Conservation (phyloP, 208 protist species). For the Herpetomonas samuelpessoai region DNA sequence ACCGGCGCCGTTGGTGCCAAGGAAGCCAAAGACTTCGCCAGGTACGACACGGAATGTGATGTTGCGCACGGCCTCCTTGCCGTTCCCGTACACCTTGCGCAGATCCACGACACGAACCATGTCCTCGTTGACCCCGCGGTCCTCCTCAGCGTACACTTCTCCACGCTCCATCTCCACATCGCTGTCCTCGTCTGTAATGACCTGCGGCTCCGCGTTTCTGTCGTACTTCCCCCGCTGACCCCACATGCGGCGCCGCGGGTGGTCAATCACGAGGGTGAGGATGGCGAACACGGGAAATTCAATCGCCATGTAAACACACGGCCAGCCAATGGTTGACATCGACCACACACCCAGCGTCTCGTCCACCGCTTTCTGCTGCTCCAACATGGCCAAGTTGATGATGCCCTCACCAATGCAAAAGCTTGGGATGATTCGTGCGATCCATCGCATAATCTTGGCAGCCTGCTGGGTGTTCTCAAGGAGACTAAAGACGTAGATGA, state of each 20-base stretch:
- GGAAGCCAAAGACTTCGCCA: slow-evolving; percentile 67
- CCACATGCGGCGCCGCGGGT: slow-evolving; percentile 18
- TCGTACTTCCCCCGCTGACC: slow-evolving; percentile 11
- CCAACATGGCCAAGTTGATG: slow-evolving; percentile 29
- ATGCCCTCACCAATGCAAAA: slow-evolving; percentile 49
- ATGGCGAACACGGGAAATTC: slow-evolving; percentile 22
- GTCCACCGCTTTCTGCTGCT: slow-evolving; percentile 9
- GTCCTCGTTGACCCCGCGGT: slow-evolving; percentile 21
- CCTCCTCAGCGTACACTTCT: slow-evolving; percentile 3
- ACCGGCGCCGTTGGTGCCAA: slow-evolving; percentile 73
- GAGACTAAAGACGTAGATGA: slow-evolving; percentile 22
- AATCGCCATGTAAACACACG: slow-evolving; percentile 23
- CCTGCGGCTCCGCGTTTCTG: slow-evolving; percentile 7
- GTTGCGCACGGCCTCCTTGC: slow-evolving; percentile 44
- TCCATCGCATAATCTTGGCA: slow-evolving; percentile 13
- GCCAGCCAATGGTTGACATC: slow-evolving; percentile 22
- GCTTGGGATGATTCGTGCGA: slow-evolving; percentile 30
- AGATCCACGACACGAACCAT: slow-evolving; percentile 49
- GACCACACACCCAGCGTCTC: slow-evolving; percentile 5
- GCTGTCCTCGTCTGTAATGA: slow-evolving; percentile 20
- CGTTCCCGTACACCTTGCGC: slow-evolving; percentile 39
- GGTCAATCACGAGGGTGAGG: slow-evolving; percentile 34
- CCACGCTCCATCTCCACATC: slow-evolving; percentile 20
- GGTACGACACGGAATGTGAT: slow-evolving; percentile 47
- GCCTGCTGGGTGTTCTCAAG: slow-evolving; percentile 21